phyloP scores from a whole-genome alignment of 495 filamentous ascomycete species.

The Pyrenula massariospora region DNA sequence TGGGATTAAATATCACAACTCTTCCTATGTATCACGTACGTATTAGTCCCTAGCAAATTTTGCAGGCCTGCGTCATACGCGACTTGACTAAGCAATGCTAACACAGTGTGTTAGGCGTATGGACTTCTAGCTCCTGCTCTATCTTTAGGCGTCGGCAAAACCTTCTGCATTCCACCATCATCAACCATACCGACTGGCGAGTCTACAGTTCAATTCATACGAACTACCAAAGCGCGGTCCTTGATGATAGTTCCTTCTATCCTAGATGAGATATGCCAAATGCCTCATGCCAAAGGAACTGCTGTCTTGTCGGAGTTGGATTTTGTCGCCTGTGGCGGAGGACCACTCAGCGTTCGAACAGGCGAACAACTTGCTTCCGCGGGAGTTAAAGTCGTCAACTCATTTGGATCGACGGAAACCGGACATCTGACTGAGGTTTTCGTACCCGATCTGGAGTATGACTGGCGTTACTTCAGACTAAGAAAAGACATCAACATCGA shows the following conservation, averaged over 20 bases:
- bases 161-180: slow-evolving; percentile 20
- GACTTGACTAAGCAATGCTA: too few species aligned
- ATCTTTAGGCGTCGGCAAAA: slow-evolving; percentile 26
- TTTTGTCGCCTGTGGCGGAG: slow-evolving; percentile 32
- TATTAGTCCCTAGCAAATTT: not conserved
- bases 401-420: slow-evolving; percentile 25
- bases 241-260: slow-evolving; percentile 35
- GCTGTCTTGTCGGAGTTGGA: slow-evolving; percentile 15
- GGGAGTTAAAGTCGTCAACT: slow-evolving; percentile 21
- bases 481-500: slow-evolving; percentile 18
- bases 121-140: slow-evolving; percentile 29
- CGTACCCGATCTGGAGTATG: slow-evolving; percentile 10
- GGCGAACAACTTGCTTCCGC: slow-evolving; percentile 8
- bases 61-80: not conserved
- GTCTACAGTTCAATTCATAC: slow-evolving; percentile 17
- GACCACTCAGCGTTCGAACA: slow-evolving; percentile 14
- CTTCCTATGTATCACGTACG: slow-evolving; percentile 24
- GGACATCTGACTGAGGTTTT: slow-evolving; percentile 25
- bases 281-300: slow-evolving; percentile 14
- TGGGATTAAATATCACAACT: slow-evolving; percentile 27
- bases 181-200: slow-evolving; percentile 15
- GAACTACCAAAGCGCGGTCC: slow-evolving; percentile 12
- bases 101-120: slow-evolving; percentile 14
- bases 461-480: slow-evolving; percentile 24
- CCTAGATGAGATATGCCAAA: slow-evolving; percentile 26